Evolutionary conservation across 768 basidiomycete genomes (phyloP).

Genomic region (Podaxis sp.): DNA sequence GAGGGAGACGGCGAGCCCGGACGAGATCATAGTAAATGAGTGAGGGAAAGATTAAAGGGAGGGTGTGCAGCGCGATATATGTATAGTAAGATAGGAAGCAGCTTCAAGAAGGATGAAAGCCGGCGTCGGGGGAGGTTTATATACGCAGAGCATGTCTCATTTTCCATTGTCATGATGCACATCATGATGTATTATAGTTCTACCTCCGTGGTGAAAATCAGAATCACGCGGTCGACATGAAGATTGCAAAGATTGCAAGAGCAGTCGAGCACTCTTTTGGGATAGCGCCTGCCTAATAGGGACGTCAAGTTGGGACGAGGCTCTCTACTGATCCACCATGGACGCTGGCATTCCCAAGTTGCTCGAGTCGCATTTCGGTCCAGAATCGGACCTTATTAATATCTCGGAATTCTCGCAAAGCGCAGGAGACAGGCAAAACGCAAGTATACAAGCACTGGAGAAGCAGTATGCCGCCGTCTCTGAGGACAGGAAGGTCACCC

Average conservation of each 20-base stretch:
- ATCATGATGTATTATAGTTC: not conserved
- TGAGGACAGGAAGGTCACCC: slow-evolving; percentile 26
- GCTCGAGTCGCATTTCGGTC: slow-evolving; percentile 61
- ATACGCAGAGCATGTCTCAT: not conserved
- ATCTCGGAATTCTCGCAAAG: slow-evolving; percentile 44
- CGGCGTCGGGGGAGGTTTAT: not conserved
- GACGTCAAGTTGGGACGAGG: not conserved
- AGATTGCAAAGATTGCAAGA: not conserved
- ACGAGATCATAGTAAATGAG: slow-evolving; percentile 4
- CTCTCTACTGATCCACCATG: slow-evolving; percentile 20
- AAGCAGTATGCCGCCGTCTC: slow-evolving; percentile 18
- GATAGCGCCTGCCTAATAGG: slow-evolving; percentile 1
- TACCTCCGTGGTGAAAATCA: not conserved
- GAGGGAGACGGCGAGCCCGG: not conserved
- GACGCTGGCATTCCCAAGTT: slow-evolving; percentile 27
- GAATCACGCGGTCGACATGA: not conserved
- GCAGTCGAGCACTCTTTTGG: not conserved
- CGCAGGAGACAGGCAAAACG: slow-evolving; percentile 21
- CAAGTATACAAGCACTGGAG: not conserved
- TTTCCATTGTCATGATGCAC: not conserved
- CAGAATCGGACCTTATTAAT: slow-evolving; percentile 56
- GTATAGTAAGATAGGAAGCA: not conserved
- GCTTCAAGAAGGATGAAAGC: not conserved
- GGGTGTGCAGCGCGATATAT: not conserved
- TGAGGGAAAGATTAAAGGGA: not conserved